Base-by-base conservation (phyloP, 208 protist species). In the Acanthamoeba lenticulata region DNA sequence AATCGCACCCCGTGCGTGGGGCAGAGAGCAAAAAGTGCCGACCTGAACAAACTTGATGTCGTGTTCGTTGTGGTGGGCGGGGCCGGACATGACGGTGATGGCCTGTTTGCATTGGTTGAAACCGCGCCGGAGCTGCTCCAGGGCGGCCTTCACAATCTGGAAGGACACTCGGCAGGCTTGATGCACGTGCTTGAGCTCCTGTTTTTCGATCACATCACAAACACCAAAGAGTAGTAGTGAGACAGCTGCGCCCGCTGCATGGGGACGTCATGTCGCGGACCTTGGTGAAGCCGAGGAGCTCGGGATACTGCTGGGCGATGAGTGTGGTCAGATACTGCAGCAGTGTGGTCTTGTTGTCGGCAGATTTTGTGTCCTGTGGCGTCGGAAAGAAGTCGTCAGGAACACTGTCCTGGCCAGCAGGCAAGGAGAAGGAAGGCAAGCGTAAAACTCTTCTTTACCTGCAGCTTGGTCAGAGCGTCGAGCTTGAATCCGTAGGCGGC, bases 401-500 rank as follows among this genome's bases (percentile, higher is more conserved):
- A 9, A n/a, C 5, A n/a, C 11, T 38, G 32, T 27, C 21, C 6
- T 38, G 45, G 52, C 21, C 9, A 21, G 5, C 7, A 88, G 5
- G n/a, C 65, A 21, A 88, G n/a, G 45, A 52, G 52, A 52, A 88
- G 45, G 11, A 21, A 52, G 45, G 52, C 11, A 88, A 29, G 17
- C 17, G 6, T 7, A 52, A 4, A 74, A 65, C 5, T 24, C 5
- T 4, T 67, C 3, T 4, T 7, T 93, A 32, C 45, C 85, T 60
- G 34, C 9, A 96, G 86, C 90, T 96, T 95, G 67, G 32, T 77
- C 24, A 96, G 95, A 11, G 69, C 65, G 13, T 96, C 94, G 27
- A 95, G 60, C 72, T 90, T 69, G 60, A 96, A 94, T 36, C 95
- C 95, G 38, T 96, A 94, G 17, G 95, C 95, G 45, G 34, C 81